Evolutionary conservation across 169 alveolate genomes (phyloP), one percentile per base, ranked within the genome.

Genomic region (Eimeria sp.): DNA sequence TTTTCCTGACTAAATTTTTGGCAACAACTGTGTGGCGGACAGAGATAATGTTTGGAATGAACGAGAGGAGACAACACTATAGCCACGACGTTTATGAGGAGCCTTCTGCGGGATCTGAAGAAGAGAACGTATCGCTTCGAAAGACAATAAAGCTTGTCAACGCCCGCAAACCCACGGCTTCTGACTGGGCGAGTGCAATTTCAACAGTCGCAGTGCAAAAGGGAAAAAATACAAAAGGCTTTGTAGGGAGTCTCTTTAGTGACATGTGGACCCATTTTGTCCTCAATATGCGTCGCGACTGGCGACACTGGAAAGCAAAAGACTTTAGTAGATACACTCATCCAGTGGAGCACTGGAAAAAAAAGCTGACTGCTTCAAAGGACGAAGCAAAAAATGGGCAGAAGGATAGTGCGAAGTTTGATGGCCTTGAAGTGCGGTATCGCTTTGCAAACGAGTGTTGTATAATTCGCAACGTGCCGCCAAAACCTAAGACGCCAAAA

Each of bases 31-130:
- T 80, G 27, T 91, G 96, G 96, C 30, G 96, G 25, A 77, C 96
- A 8, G 91, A 91, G 74, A 64, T 91, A 23, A 85, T 91, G 27
- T 91, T 91, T 64, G 96, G 96, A 49, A 30, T 91, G 96, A 91
- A 91, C 85, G 85, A 64, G 77, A 85, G 85, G 56, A 54, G 91
- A 33, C 90, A 83, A 56, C 46, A 60, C 60, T 83, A 83, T 40
- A 83, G 90, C 58, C 71, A 83, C 16, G 6, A 18, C 30, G 90
- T 83, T 52, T 83, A 83, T 83, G 90, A 56, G 77, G 90, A 83
- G 6, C 90, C 90, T 30, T 25, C 74, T 25, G 4, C 49, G 54
- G 90, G 14, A 54, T 13, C 77, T 58, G 60, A 20, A n/a, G 74
- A 54, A 56, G 77, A 83, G 56, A 56, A 56, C 74, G 58, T 58